phyloP scores from a whole-genome alignment of 2,329 filamentous ascomycete species.

The Cryphonectria japonica region DNA sequence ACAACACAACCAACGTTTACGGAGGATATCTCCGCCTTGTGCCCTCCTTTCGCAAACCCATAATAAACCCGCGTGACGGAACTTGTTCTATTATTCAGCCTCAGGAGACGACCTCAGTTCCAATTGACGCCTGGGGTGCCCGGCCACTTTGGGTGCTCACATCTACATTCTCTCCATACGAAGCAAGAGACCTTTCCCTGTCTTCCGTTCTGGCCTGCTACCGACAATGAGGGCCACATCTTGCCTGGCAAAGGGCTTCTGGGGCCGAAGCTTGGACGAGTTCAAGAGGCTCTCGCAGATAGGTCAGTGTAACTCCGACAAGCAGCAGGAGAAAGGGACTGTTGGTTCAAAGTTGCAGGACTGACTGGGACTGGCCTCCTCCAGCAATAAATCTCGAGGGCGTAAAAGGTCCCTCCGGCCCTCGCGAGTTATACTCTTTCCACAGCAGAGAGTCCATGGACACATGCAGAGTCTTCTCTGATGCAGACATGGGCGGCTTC shows the following conservation, averaged over 20 bases:
- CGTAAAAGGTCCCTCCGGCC: constrained; percentile 65
- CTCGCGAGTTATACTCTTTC: constrained; percentile 69
- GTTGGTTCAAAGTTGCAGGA: constrained; percentile 8
- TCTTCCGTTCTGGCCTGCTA: neutral
- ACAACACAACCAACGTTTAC: neutral
- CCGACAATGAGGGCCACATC: constrained; percentile 53
- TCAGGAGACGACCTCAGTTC: neutral
- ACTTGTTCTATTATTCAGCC: neutral
- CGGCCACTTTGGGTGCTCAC: too few species aligned
- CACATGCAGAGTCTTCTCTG: constrained; percentile 78
- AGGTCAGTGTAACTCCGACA: constrained; percentile 43
- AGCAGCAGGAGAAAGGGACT: neutral
- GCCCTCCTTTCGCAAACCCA: neutral
- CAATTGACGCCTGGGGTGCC: neutral
- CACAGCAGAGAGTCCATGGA: constrained; percentile 49
- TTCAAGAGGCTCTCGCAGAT: constrained; percentile 60
- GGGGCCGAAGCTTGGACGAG: constrained; percentile 62
- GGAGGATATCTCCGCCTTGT: neutral
- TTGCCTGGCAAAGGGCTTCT: constrained; percentile 56
- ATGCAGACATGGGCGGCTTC: constrained; percentile 84
- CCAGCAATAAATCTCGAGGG: constrained; percentile 72
- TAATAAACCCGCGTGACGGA: neutral
- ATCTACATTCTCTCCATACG: neutral
- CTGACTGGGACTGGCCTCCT: constrained; percentile 21
- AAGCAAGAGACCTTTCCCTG: neutral